Conservation (phyloP, 768 basidiomycete species). For the Leucocoprinus sp. region DNA sequence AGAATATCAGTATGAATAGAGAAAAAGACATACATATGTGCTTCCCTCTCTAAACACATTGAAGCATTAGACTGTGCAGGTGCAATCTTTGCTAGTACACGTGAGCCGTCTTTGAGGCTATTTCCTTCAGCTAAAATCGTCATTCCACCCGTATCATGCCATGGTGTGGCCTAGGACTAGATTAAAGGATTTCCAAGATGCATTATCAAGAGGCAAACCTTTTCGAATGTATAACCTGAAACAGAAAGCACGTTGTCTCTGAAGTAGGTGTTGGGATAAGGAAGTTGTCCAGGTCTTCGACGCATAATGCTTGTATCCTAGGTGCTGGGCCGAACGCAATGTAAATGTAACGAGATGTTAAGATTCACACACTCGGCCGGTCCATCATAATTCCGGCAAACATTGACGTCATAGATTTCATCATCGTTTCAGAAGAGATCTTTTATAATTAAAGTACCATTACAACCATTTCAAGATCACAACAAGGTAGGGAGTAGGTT, state of each 20-base stretch:
- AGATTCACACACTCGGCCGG: not conserved
- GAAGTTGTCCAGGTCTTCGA: conserved; percentile 48
- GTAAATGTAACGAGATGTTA: not conserved
- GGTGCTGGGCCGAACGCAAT: not conserved
- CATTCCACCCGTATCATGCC: conserved; percentile 70
- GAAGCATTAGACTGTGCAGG: conserved; percentile 66
- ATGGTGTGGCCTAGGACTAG: conserved; percentile 46
- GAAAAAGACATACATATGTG: conserved; percentile 49
- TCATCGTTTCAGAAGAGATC: not conserved
- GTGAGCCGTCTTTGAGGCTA: conserved; percentile 61
- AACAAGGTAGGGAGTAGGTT: conserved; percentile 9
- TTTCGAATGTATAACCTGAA: conserved; percentile 69
- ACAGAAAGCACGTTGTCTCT: conserved; percentile 50
- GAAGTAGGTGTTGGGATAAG: conserved; percentile 52
- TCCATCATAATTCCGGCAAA: conserved; percentile 1
- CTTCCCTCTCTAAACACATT: conserved; percentile 64
- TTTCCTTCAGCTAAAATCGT: conserved; percentile 62
- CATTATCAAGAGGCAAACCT: conserved; percentile 29
- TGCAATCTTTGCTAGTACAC: conserved; percentile 66
- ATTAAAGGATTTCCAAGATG: conserved; percentile 8
- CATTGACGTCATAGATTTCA: conserved; percentile 13
- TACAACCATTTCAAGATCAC: conserved; percentile 18
- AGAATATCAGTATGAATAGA: not conserved
- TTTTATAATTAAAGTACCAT: conserved; percentile 9
- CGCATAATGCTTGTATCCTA: conserved; percentile 29